These are phyloP conservation scores for Nowakowskiella sp. DNA, from an alignment of 192 early-diverging fungal species.

Conservation along the genomic window DNA sequence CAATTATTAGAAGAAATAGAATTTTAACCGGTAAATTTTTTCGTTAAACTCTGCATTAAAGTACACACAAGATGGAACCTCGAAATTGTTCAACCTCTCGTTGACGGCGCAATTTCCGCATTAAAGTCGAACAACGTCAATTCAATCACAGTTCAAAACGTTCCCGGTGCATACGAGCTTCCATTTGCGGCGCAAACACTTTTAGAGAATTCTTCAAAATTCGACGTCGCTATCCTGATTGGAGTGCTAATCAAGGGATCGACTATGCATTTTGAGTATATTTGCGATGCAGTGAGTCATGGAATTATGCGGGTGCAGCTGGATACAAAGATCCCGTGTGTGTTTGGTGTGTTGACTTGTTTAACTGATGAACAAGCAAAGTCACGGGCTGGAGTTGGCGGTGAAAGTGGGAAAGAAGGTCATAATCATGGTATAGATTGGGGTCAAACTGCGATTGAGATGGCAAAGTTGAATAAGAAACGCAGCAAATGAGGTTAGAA, in stretches of 20 bases:
- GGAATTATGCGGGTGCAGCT: conserved; percentile 96
- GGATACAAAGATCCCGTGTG: conserved; percentile 74
- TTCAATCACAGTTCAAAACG: conserved; percentile 61
- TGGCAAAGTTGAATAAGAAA: conserved; percentile 42
- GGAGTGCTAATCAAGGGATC: conserved; percentile 98
- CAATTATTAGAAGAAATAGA: too few relatives aligned
- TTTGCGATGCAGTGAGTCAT: conserved; percentile 85
- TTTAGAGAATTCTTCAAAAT: conserved; percentile 57
- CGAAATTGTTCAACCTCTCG: conserved; percentile 74
- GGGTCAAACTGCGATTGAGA: conserved; percentile 93
- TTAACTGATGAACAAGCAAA: conserved; percentile 89
- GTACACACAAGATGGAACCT: conserved; percentile 95
- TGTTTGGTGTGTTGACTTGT: conserved; percentile 96
- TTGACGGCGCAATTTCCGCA: conserved; percentile 58
- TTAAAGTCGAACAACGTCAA: conserved; percentile 61
- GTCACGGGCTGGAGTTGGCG: conserved; percentile 64
- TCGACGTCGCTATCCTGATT: conserved; percentile 87
- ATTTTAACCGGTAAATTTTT: too few relatives aligned
- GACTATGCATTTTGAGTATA: conserved; percentile 99
- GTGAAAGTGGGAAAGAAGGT: conserved; percentile 46
- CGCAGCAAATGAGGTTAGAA: background rate
- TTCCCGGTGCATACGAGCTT: conserved; percentile 92
- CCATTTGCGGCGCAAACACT: conserved; percentile 80
- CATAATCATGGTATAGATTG: conserved; percentile 98
- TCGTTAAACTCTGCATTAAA: background rate